Base-by-base conservation (phyloP, 805 yeast species). In the Scheffersomyces spartinae region DNA sequence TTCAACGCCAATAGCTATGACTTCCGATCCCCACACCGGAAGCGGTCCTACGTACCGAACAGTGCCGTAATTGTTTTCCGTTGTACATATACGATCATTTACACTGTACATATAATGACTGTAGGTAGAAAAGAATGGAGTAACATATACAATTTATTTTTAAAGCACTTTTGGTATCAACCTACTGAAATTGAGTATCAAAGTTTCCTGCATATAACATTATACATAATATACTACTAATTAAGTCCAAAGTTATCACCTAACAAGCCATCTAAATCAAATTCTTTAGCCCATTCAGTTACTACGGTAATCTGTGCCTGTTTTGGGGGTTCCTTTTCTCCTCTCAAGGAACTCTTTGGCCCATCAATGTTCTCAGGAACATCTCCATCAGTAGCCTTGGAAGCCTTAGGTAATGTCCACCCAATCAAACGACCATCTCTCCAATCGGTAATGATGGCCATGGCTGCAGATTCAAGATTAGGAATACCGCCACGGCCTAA, bases 381-480 rank as follows among this genome's bases (percentile, higher is more conserved):
- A 12, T 40, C 43, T 9, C 39, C 33, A 13, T 49, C 55, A 23
- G 50, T 43, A n/a, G 55, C 55, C 39, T 67, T 65, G 8, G 74
- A 61, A 17, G 52, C 42, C 31, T 52, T 77, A 26, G 95, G 94
- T 40, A 75, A 55, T 3, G 82, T 73, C 95, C 95, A 91, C 24
- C 96, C 94, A 28, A 77, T 55, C 42, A 91, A 74, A 48, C 91
- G 73, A 31, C 98, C 98, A 52, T 86, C 96, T 56, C 95, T 74
- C 97, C 97, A 91, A 55, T 91, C 98, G 42, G 71, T 83, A 45
- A 91, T 63, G 8, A 91, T 78, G 18, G 80, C 64, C 42, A 70
- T 50, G 18, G 93, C 95, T 6, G 97, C 94, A 36, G 86, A 67
- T 31, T 73, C 78, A 35, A 91, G 51, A 49, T 91, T 85, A 30